These are phyloP conservation scores for Epithele typhae DNA, from an alignment of 768 basidiomycete species.

Conservation along the genomic window DNA sequence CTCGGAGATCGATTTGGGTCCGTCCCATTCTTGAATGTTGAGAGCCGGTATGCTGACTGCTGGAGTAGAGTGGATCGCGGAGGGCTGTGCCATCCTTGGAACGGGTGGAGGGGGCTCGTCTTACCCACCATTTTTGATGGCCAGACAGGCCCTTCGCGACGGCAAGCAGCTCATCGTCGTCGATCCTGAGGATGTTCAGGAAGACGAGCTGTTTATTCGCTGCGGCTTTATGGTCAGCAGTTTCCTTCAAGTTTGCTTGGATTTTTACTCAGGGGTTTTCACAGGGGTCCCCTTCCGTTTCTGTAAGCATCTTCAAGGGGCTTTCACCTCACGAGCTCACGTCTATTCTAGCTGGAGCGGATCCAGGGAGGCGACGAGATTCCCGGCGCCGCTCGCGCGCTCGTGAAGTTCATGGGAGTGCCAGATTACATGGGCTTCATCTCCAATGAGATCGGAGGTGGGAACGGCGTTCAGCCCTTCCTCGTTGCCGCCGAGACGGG, in stretches of 20 bases:
- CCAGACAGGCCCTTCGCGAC: conserved; percentile 47
- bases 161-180: conserved; percentile 30
- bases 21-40: conserved; percentile 22
- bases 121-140: conserved; percentile 44
- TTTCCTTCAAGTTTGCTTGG: too few species aligned
- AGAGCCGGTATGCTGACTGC: not conserved
- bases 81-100: conserved; percentile 60
- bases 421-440: conserved; percentile 19
- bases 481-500: conserved; percentile 25
- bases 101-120: conserved; percentile 63
- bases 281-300: conserved; percentile 24
- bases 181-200: conserved; percentile 32
- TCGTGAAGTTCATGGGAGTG: conserved; percentile 22
- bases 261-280: not conserved
- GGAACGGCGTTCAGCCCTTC: conserved; percentile 32
- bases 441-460: conserved; percentile 38
- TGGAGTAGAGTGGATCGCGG: conserved; percentile 56
- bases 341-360: conserved; percentile 17
- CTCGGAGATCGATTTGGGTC: conserved; percentile 27
- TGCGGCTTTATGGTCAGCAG: conserved; percentile 24
- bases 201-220: conserved; percentile 33
- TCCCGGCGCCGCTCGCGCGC: conserved; percentile 16
- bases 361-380: conserved; percentile 25
- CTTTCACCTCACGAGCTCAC: too few species aligned
- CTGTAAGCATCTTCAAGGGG: conserved; percentile 4